Base-by-base conservation (phyloP, 2,329 filamentous ascomycete genomes). In the Colletotrichum sp. region DNA sequence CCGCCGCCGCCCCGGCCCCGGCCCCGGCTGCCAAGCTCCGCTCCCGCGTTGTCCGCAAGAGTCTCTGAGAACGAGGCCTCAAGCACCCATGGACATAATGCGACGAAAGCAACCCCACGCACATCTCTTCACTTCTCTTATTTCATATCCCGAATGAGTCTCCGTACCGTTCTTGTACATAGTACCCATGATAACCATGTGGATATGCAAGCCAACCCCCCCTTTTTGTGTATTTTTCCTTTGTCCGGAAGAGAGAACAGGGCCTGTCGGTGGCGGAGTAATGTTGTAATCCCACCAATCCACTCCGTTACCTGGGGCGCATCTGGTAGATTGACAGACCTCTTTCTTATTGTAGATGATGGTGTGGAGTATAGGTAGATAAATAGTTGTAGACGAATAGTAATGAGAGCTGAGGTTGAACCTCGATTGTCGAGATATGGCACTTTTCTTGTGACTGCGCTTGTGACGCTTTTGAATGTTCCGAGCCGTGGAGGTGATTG, bases 151-250 rank as follows among this genome's bases (percentile, higher is more conserved):
- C 64, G 64, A 32, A 65, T 65, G 57, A 39, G 49, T 49, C 64
- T 36, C 21, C 34, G 13, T 69, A 59, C 32, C 70, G n/a, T 76
- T 73, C 70, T 62, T 59, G 70, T 76, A 76, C 44, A 76, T 73
- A 75, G 68, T 73, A 65, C 59, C 64, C 70, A 76, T 76, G 70
- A 52, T 73, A 34, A 52, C 44, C 73, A 52, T 73, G 59, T 68
- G 52, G 57, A 76, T 69, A 73, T 32, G 63, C 34, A 13, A 52
- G 24, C 10, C n/a, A 32, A 39, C 21, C 30, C 24, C 52, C 15
- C 15, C 65, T 59, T 28, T 60, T 65, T 57, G n/a, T 65, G 24
- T 24, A n/a, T 71, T 55, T 64, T 71, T 65, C 16, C 36, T 32
- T 28, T 57, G 21, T 65, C 16, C 16, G 44, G 44, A 52, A 18